These are phyloP conservation scores for Colletotrichum scovillei DNA, from an alignment of 2,329 filamentous ascomycete species.

Conservation along the genomic window DNA sequence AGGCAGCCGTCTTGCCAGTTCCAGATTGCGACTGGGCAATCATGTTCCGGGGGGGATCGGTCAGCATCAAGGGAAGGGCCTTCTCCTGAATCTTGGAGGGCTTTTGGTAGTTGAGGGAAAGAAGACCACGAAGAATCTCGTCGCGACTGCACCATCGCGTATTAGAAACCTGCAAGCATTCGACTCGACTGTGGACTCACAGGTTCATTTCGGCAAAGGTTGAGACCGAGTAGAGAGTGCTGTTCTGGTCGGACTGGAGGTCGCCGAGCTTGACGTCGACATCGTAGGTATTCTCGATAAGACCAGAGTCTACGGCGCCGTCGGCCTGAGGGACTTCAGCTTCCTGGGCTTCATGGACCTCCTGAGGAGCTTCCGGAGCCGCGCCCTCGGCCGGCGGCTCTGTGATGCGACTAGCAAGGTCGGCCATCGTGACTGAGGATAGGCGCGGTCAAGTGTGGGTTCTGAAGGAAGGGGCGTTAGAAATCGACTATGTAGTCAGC, in stretches of 20 bases:
- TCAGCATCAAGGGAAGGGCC: conserved; percentile 88
- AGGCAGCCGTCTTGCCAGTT: conserved; percentile 97
- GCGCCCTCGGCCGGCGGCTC: conserved; percentile 49
- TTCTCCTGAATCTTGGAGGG: conserved; percentile 98
- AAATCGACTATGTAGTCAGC: conserved; percentile 27
- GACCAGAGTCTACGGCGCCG: conserved; percentile 57
- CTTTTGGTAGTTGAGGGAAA: conserved; percentile 88
- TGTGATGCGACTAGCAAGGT: conserved; percentile 64
- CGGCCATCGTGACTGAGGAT: conserved; percentile 51
- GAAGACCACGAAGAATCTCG: conserved; percentile 80
- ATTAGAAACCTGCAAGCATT: neutral
- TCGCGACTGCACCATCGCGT: conserved; percentile 43
- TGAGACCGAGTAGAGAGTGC: conserved; percentile 86
- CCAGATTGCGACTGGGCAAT: conserved; percentile 99
- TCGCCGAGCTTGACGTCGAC: conserved; percentile 95
- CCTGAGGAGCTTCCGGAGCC: conserved; percentile 36
- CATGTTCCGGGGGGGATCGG: conserved; percentile 90
- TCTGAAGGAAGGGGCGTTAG: conserved; percentile 14
- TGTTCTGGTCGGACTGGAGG: conserved; percentile 85
- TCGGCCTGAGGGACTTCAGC: conserved; percentile 48
- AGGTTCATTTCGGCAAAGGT: conserved; percentile 88
- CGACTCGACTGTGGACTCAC: conserved; percentile 62
- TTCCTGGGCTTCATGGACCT: conserved; percentile 38
- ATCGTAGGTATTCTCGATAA: conserved; percentile 81
- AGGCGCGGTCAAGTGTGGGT: neutral